Evolutionary conservation across 78 protist genomes (phyloP).

Genomic region (Dictyostelium brefeldianum): DNA sequence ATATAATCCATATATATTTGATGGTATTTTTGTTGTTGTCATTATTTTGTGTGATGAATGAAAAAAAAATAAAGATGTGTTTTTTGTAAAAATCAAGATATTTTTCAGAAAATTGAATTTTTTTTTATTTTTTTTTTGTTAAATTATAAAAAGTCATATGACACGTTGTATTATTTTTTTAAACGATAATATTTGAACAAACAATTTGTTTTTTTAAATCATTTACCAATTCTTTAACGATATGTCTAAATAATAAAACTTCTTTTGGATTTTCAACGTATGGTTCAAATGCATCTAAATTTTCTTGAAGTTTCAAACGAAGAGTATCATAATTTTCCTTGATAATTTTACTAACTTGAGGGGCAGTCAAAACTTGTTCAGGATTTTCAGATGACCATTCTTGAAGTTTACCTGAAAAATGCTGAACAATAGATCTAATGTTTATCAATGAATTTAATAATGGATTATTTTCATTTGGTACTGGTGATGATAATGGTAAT

Average conservation of each 20-base stretch:
- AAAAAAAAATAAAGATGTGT: no score
- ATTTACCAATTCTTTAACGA: constrained; percentile 9
- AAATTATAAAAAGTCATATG: no score
- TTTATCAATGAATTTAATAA: constrained; percentile 15
- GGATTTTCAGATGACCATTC: constrained; percentile 35
- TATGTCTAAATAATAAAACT: constrained; percentile 41
- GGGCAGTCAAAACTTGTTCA: constrained; percentile 34
- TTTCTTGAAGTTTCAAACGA: constrained; percentile 51
- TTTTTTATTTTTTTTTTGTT: no score
- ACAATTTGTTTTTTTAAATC: constrained; percentile 22
- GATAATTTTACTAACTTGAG: constrained; percentile 37
- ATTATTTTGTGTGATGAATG: no score
- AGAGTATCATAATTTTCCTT: constrained; percentile 67
- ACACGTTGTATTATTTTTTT: no score
- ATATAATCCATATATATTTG: no score
- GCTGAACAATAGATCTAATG: constrained; percentile 51
- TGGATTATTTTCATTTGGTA: constrained; percentile 27
- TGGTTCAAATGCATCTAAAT: constrained; percentile 44
- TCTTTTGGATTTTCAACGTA: constrained; percentile 76
- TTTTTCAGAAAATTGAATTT: no score
- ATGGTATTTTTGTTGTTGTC: no score
- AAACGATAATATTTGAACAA: neutral
- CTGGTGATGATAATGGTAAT: neutral
- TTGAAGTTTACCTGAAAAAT: constrained; percentile 38
- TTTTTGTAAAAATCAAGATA: no score